Base-by-base conservation (phyloP, 2,329 filamentous ascomycete species). In the Xylariales sp. region DNA sequence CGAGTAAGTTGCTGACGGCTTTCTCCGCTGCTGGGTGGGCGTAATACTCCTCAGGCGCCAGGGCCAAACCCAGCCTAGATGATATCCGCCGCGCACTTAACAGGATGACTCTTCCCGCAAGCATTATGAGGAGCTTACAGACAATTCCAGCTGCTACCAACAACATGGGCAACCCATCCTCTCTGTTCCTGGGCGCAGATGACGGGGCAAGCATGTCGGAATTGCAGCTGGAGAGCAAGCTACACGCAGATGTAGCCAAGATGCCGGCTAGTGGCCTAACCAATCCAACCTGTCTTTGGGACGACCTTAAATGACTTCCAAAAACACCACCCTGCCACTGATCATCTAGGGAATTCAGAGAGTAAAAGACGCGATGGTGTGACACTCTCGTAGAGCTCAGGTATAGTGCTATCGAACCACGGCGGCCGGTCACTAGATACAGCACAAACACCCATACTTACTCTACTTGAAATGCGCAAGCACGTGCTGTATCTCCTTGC, bases 21-120 rank as follows among this genome's bases (percentile, higher is more conserved):
- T 64, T 0, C 59, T 71, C 2, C 64, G 61, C 5, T 57, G 60
- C 76, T 49, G 68, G 70, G 3, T 76, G 71, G 71, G 73, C 73
- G 0, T 78, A 76, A 48, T 75, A 76, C 50, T 72, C 70, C 11
- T 72, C 71, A 14, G 74, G 73, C 1, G 66, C 73, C 10, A 75
- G 70, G 8, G 74, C 78, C 55, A 56, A 74, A 4, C 56, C 76
- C 43, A 76, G 73, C 2, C 64, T 67, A 3, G 59, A 68, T 18
- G 65, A 67, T 10, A 78, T 76, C 51, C 69, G 68, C 40, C 64
- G 64, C 2, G 61, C 68, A 34, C 69, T 74, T 44, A 61, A 66
- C 22, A 62, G 69, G 12, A 70, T 77, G 45, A 71, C 69, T 64
- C 63, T 78, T 40, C 66, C 72, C n/a, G 74, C 74, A 1, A 61